Percentiles rank a stretch among this genome's conserved stretches.
phyloP scores from a whole-genome alignment of 352 stramenopile species.

The Peronospora tabacina region DNA sequence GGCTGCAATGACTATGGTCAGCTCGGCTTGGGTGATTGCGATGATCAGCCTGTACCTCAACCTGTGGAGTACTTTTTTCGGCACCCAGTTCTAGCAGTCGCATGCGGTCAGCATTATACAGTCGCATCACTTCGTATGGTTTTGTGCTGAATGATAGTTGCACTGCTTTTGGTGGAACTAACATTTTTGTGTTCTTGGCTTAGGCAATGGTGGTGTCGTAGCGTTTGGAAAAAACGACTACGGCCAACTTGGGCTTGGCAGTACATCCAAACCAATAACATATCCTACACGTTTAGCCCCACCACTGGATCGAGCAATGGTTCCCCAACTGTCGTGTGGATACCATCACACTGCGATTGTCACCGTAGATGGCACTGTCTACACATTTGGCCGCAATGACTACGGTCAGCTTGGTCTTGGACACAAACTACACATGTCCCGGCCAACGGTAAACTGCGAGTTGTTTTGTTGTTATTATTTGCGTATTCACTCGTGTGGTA shows the following conservation, averaged over 20 bases:
- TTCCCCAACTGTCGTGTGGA: constrained; percentile 78
- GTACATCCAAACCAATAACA: constrained; percentile 36
- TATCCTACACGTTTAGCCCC: constrained; percentile 40
- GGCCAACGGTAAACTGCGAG: constrained; percentile 39
- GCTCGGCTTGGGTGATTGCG: constrained; percentile 62
- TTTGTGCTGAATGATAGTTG: not conserved
- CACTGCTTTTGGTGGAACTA: not conserved
- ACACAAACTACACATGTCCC: constrained; percentile 59
- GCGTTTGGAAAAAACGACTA: constrained; percentile 91
- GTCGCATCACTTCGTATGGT: constrained; percentile 49
- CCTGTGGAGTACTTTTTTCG: constrained; percentile 45
- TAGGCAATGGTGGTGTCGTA: constrained; percentile 54
- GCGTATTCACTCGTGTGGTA: not conserved
- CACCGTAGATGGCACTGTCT: constrained; percentile 58
- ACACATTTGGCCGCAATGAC: constrained; percentile 89
- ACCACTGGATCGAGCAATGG: constrained; percentile 51
- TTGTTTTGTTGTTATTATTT: not conserved
- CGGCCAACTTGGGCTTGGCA: constrained; percentile 80
- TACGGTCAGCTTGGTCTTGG: constrained; percentile 90
- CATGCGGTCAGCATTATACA: constrained; percentile 89
- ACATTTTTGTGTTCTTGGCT: constrained; percentile 2
- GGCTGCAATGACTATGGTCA: constrained; percentile 91
- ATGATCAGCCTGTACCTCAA: constrained; percentile 60
- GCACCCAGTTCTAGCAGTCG: constrained; percentile 54
- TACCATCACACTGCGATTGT: constrained; percentile 89